These are phyloP conservation scores for Mycena filopes DNA, from an alignment of 768 basidiomycete species.

Conservation along the genomic window DNA sequence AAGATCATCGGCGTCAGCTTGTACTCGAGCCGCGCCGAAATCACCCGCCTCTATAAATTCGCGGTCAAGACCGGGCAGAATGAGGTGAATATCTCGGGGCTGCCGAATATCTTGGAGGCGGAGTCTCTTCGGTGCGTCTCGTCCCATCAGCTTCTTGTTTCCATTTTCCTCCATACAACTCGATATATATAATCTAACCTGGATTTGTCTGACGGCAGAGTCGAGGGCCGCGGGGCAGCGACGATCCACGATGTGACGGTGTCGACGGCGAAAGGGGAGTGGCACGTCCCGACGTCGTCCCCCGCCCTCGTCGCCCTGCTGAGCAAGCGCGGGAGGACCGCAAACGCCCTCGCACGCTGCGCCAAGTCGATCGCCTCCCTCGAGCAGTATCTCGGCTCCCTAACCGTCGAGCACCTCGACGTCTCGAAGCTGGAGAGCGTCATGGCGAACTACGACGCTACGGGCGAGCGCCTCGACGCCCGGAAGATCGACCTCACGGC, in stretches of 20 bases:
- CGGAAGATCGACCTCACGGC: conserved; percentile 27
- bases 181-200: neutral
- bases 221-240: conserved; percentile 37
- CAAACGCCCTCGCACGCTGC: conserved; percentile 33
- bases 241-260: conserved; percentile 38
- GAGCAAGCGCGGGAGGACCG: conserved; percentile 4
- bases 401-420: conserved; percentile 32
- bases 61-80: conserved; percentile 30
- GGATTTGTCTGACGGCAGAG: conserved; percentile 21
- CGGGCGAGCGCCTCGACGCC: conserved; percentile 28
- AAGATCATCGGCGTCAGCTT: conserved; percentile 48
- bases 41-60: conserved; percentile 48
- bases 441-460: conserved; percentile 33
- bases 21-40: conserved; percentile 50
- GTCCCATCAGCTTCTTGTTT: too few relatives aligned
- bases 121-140: conserved; percentile 29
- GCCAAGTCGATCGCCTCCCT: conserved; percentile 32
- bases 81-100: conserved; percentile 27
- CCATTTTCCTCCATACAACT: neutral
- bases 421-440: conserved; percentile 29
- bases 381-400: conserved; percentile 29
- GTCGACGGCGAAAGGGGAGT: conserved; percentile 12
- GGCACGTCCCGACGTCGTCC: conserved; percentile 17
- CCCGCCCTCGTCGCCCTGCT: conserved; percentile 5
- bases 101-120: conserved; percentile 31